Base-by-base conservation (phyloP, 2,329 filamentous ascomycete genomes). In the Stylonectria norvegica region DNA sequence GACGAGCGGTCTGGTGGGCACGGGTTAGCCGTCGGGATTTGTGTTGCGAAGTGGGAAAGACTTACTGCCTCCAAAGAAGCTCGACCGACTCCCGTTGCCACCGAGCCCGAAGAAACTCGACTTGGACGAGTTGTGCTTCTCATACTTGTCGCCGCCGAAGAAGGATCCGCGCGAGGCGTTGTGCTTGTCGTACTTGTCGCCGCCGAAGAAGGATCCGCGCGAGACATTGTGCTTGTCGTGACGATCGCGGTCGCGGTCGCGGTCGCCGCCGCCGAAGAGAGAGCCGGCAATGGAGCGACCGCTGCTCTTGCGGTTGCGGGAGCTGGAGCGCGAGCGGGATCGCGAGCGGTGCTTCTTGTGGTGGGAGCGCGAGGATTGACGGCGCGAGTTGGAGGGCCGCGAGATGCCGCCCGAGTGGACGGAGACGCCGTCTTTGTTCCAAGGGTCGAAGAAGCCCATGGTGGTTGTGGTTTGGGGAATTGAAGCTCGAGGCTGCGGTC, bases 1-100 rank as follows among this genome's bases (percentile, higher is more conserved):
- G 78, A 79, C 18, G 76, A 73, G 42, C 75, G 73, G 56, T 74
- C 75, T 64, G 16, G 20, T 36, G 36, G 31, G 29, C 22, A 32
- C 5, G 20, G 37, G 40, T 44, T 34, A 35, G 28, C 29, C 9
- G 17, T 15, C 12, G 7, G n/a, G n/a, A n/a, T n/a, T n/a, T n/a
- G n/a, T n/a, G n/a, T 36, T 36, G 30, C 25, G n/a, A 31, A 36
- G 38, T 36, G 41, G 20, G 14, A 34, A 22, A 25, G 14, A 59
- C 61, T 20, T 60, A 71, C 69, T 65, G 34, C 59, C 57, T 16
- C 67, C 66, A 46, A 76, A 76, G 57, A 76, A 68, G 49, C 65
- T 69, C 36, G 66, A 66, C 30, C 68, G 65, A 47, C 65, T 69
- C 42, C 56, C 56, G 45, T 70, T 70, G 39, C 66, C 64, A 38